Conservation (phyloP, 1,284 basidiomycete species). For the Puccinia novopanici region DNA sequence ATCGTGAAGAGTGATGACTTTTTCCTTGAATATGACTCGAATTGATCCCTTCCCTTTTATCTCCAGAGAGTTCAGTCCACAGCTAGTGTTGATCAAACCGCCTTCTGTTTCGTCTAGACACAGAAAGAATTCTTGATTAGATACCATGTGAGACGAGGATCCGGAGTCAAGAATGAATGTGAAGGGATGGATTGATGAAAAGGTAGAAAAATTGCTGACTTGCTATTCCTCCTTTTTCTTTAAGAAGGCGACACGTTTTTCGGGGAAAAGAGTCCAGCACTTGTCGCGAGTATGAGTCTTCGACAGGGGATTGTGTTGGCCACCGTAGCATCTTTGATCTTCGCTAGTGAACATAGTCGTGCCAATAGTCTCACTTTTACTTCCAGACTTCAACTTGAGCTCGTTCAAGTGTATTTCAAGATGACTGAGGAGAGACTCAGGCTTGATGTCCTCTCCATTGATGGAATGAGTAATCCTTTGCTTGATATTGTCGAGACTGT, state of each 20-base stretch:
- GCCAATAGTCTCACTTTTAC: background rate
- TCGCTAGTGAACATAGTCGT: background rate
- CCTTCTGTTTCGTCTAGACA: background rate
- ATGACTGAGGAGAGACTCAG: too few relatives aligned
- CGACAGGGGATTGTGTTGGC: too few relatives aligned
- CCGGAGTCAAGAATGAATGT: constrained; percentile 4
- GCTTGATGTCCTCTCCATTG: too few relatives aligned
- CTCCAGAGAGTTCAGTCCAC: background rate
- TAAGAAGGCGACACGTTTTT: too few relatives aligned
- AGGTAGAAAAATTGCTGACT: background rate
- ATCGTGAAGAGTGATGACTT: background rate
- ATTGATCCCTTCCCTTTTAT: background rate
- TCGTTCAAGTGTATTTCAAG: background rate
- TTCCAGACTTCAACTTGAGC: background rate
- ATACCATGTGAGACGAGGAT: too few relatives aligned
- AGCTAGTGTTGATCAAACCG: background rate
- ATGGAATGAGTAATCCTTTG: too few relatives aligned
- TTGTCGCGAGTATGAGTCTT: too few relatives aligned
- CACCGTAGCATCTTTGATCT: too few relatives aligned
- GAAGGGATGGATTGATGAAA: background rate
- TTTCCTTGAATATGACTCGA: background rate
- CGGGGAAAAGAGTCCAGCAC: too few relatives aligned
- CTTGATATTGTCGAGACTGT: too few relatives aligned
- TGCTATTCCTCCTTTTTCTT: too few relatives aligned
- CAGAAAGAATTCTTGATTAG: background rate